Conservation (phyloP, 352 stramenopile species). For the Globisporangium paroecandrum region DNA sequence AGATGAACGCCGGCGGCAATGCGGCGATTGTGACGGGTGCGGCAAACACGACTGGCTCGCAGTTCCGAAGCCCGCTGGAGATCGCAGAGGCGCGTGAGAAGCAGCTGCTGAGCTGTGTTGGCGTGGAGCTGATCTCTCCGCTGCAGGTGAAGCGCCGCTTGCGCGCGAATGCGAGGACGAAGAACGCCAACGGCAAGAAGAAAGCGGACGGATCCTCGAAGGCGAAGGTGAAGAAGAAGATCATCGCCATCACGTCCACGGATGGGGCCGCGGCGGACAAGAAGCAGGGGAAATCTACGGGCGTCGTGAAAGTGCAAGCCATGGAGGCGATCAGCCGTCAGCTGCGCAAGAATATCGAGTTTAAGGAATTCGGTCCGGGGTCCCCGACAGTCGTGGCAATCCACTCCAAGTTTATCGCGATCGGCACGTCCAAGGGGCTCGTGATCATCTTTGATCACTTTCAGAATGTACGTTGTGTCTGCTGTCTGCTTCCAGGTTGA, state of each 20-base stretch:
- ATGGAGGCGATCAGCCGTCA: slow-evolving; percentile 89
- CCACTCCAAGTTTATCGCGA: slow-evolving; percentile 96
- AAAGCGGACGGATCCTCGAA: slow-evolving; percentile 28
- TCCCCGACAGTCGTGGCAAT: slow-evolving; percentile 92
- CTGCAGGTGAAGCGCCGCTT: slow-evolving; percentile 80
- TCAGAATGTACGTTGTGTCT: slow-evolving; percentile 81
- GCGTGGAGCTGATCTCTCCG: slow-evolving; percentile 76
- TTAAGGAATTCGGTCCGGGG: slow-evolving; percentile 87
- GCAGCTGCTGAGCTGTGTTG: slow-evolving; percentile 78
- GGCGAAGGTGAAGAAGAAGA: slow-evolving; percentile 49
- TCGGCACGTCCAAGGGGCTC: slow-evolving; percentile 93
- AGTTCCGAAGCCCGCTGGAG: slow-evolving; percentile 63
- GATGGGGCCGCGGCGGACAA: slow-evolving; percentile 28
- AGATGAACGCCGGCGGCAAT: slow-evolving; percentile 27
- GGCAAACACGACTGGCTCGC: slow-evolving; percentile 17
- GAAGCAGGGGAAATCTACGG: slow-evolving; percentile 45
- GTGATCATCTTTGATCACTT: slow-evolving; percentile 97
- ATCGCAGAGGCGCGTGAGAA: slow-evolving; percentile 79
- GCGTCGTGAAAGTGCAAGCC: slow-evolving; percentile 87
- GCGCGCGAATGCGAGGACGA: slow-evolving; percentile 54
- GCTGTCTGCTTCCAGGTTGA: not conserved
- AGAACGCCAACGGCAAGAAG: slow-evolving; percentile 43
- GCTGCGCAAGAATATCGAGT: slow-evolving; percentile 90
- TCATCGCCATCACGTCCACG: slow-evolving; percentile 21
- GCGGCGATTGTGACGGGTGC: slow-evolving; percentile 19